Conservation (phyloP, 164 flowering plant species). For the Dillenia turbinata region DNA sequence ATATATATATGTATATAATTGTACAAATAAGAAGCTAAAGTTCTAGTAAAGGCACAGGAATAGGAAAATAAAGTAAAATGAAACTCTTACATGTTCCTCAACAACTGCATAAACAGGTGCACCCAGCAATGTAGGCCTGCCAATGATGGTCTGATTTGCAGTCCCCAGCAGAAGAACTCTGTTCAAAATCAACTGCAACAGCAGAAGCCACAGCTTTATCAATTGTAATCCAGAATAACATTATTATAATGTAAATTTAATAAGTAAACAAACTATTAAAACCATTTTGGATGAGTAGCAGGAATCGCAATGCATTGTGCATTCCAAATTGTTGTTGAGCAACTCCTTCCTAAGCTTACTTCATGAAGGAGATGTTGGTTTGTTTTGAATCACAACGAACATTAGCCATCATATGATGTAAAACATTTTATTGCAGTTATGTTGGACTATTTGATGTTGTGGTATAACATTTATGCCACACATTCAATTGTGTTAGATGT, state of each 20-base stretch:
- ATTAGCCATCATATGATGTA: too few relatives aligned
- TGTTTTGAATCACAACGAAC: too few relatives aligned
- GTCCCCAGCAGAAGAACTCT: constrained; percentile 93
- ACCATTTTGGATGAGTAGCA: background rate
- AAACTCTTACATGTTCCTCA: constrained; percentile 88
- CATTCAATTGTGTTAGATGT: too few relatives aligned
- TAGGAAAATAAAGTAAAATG: constrained; percentile 1
- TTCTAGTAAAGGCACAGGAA: too few relatives aligned
- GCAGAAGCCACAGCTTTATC: background rate
- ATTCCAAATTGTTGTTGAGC: too few relatives aligned
- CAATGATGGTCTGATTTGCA: constrained; percentile 68
- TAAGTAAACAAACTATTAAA: background rate
- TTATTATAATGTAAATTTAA: background rate
- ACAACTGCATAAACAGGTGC: constrained; percentile 90
- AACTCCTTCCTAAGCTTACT: too few relatives aligned
- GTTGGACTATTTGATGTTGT: too few relatives aligned
- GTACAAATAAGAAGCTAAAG: background rate
- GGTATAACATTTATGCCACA: too few relatives aligned
- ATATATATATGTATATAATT: background rate
- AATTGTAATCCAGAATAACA: background rate
- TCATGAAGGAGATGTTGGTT: too few relatives aligned
- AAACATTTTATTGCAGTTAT: too few relatives aligned
- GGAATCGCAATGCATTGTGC: background rate
- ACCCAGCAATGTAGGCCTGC: constrained; percentile 81
- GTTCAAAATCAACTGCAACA: constrained; percentile 74